These are phyloP conservation scores for Yarrowia galli DNA, from an alignment of 1,139 yeast species.

Conservation along the genomic window DNA sequence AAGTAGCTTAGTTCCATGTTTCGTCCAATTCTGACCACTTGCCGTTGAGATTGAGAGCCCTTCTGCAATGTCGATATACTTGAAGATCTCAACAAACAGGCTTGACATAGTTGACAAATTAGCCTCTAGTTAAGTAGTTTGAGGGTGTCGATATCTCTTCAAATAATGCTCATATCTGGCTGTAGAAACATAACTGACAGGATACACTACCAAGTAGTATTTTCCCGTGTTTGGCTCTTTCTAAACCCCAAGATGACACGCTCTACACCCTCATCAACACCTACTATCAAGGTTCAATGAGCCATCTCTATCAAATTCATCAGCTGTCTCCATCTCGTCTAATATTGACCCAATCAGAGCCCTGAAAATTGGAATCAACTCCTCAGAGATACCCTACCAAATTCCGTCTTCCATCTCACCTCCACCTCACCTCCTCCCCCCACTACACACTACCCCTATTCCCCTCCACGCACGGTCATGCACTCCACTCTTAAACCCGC, in stretches of 20 bases:
- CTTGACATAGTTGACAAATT: neutral
- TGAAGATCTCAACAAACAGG: neutral
- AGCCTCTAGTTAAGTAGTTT: neutral
- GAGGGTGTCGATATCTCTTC: neutral
- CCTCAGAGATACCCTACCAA: neutral
- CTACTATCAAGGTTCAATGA: neutral
- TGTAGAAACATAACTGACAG: no score
- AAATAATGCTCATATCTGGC: no score
- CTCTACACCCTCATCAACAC: neutral
- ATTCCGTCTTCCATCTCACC: no score
- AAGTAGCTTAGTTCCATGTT: no score
- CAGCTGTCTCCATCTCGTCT: neutral
- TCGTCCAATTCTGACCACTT: neutral
- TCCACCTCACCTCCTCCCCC: neutral
- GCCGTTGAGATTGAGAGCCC: no score
- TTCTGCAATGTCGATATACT: neutral
- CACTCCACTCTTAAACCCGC: slow-evolving; percentile 24
- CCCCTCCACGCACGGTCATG: slow-evolving; percentile 11
- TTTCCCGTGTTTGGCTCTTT: no score
- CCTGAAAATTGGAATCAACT: neutral
- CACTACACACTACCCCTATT: neutral
- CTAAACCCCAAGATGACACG: neutral
- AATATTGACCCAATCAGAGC: neutral
- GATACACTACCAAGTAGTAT: no score
- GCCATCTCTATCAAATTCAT: neutral